phyloP scores from a whole-genome alignment of 108 stramenopile species.

The Skeletonema grethae region DNA sequence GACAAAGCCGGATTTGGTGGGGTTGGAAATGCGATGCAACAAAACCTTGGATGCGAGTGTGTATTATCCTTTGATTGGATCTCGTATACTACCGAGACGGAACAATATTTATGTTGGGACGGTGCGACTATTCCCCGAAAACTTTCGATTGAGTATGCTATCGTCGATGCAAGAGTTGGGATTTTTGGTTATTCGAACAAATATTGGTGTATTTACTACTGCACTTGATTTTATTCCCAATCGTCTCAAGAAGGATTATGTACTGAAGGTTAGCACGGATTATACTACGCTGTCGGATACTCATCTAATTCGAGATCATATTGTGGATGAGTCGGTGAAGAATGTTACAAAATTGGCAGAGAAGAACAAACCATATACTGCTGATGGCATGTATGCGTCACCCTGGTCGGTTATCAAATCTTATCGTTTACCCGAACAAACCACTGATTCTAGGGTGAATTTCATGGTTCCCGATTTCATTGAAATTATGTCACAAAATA shows the following conservation, averaged over 20 bases:
- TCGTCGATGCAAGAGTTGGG: constrained; percentile 46
- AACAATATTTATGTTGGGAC: constrained; percentile 55
- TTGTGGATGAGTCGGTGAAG: constrained; percentile 8
- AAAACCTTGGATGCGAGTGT: constrained; percentile 5
- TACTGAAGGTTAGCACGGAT: constrained; percentile 21
- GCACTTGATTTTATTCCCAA: constrained; percentile 54
- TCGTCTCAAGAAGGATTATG: constrained; percentile 7
- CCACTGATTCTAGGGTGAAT: background rate
- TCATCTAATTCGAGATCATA: constrained; percentile 21
- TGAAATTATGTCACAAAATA: background rate
- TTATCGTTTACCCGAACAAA: constrained; percentile 14
- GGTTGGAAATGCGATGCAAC: constrained; percentile 34
- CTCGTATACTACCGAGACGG: constrained; percentile 40
- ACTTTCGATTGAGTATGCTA: constrained; percentile 34
- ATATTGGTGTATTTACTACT: constrained; percentile 51
- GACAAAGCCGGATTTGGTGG: constrained; percentile 53
- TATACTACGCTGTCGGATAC: constrained; percentile 22
- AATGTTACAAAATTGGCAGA: background rate
- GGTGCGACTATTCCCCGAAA: constrained; percentile 42
- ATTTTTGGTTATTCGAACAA: constrained; percentile 58
- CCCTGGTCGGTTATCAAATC: constrained; percentile 14
- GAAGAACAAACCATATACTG: background rate
- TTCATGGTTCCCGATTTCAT: too few species aligned
- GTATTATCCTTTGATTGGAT: constrained; percentile 40
- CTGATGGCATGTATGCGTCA: background rate